Evolutionary conservation across 2,329 filamentous ascomycete genomes (phyloP), one percentile per base, ranked within the genome.

Genomic region (Aspergillus fumigatiaffinis): DNA sequence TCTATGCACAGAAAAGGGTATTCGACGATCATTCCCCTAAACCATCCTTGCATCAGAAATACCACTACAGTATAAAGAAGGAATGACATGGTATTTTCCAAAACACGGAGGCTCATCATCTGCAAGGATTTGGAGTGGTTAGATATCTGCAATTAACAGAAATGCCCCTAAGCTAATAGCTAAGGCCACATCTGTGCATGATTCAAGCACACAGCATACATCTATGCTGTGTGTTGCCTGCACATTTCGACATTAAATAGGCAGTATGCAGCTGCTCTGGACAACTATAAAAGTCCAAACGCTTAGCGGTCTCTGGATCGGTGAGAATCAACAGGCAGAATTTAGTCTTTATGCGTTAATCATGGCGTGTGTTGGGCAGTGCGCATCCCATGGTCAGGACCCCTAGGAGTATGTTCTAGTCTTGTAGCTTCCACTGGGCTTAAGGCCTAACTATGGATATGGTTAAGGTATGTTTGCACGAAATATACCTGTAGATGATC

Each of bases 21-120:
- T 10, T 21, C 8, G n/a, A 23, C 4, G 10, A 23, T 10, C 20
- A 44, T 4, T 46, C 21, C 42, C 23, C 20, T 46, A 17, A 17
- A 38, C 32, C 14, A 38, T 7, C 12, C 52, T 57, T 50, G 54
- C 54, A 53, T 61, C 57, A 53, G 52, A 57, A 60, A 60, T 56
- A 57, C 57, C 52, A 60, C 54, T 56, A 52, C 57, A 46, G 20
- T 23, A 35, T n/a, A 1, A 3, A 17, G 32, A 29, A 29, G 28
- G 32, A 47, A 48, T 47, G 38, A 44, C 29, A 47, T 29, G 38
- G 25, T 26, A 51, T 38, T 8, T 38, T 38, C 32, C 32, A 38
- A 17, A 17, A 38, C 32, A 38, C 32, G 4, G 32, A 17, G 32
- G 14, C 14, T 38, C 32, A 38, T 38, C 32, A 38, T 17, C 14